phyloP scores from a whole-genome alignment of 768 basidiomycete genomes.

The Hericium alpestre region DNA sequence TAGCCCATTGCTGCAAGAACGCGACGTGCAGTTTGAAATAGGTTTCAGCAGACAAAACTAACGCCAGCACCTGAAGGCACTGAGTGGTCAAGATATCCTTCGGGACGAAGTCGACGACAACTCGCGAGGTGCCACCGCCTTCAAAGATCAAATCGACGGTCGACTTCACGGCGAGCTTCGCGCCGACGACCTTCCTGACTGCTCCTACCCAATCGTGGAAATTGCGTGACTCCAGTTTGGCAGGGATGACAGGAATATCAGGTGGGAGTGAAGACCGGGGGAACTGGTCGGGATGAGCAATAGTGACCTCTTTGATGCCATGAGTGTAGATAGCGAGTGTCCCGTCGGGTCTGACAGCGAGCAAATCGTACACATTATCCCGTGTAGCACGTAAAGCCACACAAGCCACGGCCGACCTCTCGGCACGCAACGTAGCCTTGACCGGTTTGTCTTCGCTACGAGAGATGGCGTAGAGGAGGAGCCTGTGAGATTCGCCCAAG shows the following conservation, averaged over 20 bases:
- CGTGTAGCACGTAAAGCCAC: conserved; percentile 56
- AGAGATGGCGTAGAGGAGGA: conserved; percentile 40
- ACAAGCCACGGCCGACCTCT: conserved; percentile 39
- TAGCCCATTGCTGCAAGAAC: conserved; percentile 53
- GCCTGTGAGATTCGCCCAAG: conserved; percentile 33
- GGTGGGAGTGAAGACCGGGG: neutral
- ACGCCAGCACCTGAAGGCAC: conserved; percentile 52
- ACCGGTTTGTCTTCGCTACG: conserved; percentile 32
- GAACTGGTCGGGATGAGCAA: neutral
- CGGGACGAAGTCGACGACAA: conserved; percentile 46
- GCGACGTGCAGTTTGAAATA: conserved; percentile 45
- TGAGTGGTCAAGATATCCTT: conserved; percentile 44
- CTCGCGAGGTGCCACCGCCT: conserved; percentile 36
- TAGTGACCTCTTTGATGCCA: conserved; percentile 28
- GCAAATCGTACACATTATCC: conserved; percentile 51
- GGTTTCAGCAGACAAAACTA: conserved; percentile 44
- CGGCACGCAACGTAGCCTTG: conserved; percentile 27
- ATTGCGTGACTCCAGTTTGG: no score
- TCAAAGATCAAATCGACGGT: conserved; percentile 43
- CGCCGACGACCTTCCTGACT: conserved; percentile 26
- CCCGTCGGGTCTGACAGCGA: conserved; percentile 51
- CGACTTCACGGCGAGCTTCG: conserved; percentile 40
- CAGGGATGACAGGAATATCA: no score
- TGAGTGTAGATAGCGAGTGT: conserved; percentile 51
- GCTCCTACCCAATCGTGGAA: no score